phyloP scores from a whole-genome alignment of 306 rosid genomes.

The Rosa persica region DNA sequence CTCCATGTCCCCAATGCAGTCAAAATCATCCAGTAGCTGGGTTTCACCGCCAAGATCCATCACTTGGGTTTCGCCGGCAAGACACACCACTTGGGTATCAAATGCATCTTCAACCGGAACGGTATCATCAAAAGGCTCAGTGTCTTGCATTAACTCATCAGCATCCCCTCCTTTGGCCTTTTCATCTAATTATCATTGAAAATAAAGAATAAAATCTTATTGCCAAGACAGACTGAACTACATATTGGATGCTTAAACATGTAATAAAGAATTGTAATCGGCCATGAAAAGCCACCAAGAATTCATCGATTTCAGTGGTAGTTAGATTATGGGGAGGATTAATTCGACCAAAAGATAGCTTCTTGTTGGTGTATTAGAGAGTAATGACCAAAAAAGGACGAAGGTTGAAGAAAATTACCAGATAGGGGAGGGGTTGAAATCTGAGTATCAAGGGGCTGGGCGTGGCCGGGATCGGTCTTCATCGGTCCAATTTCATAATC shows the following conservation, averaged over 20 bases:
- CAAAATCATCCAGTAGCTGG: constrained; percentile 48
- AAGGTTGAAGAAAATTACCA: constrained; percentile 27
- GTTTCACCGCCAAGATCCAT: constrained; percentile 36
- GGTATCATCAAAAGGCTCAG: constrained; percentile 35
- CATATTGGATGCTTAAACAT: too few species aligned
- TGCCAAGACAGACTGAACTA: too few species aligned
- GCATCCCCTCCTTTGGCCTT: constrained; percentile 20
- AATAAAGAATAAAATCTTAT: too few species aligned
- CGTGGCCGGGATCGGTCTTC: constrained; percentile 15
- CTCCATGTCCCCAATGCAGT: constrained; percentile 21
- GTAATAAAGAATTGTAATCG: too few species aligned
- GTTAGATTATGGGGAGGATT: too few species aligned
- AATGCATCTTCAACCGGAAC: constrained; percentile 27
- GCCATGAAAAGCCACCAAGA: too few species aligned
- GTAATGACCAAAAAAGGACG: background rate
- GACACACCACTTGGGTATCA: constrained; percentile 46
- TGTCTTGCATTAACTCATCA: constrained; percentile 32
- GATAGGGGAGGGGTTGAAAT: constrained; percentile 27
- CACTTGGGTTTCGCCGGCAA: constrained; percentile 47
- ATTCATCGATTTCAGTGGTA: too few species aligned
- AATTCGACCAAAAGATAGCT: too few species aligned
- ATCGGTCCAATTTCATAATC: constrained; percentile 19
- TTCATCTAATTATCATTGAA: constrained; percentile 31
- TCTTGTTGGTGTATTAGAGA: too few species aligned
- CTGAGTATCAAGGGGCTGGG: constrained; percentile 42